Evolutionary conservation across 179 eudicot species (phyloP), one percentile per base, ranked within the genome.

Genomic region (Gypsophila paniculata): DNA sequence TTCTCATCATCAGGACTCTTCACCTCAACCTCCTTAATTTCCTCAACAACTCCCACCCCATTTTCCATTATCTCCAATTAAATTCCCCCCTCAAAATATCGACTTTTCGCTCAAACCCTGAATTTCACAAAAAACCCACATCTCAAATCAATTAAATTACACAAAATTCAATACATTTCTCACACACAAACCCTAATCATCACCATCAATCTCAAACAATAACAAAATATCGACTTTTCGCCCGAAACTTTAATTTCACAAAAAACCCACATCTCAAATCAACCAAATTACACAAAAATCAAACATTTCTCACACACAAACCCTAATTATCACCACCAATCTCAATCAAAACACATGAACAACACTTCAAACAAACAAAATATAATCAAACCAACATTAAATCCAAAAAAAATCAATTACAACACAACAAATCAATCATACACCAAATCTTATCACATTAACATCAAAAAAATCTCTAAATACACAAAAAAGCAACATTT

Each of bases 1-100:
- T 12, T 57, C 69, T 73, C 85, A 53, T 74, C 86, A 44, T 65
- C 69, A 65, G 42, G 53, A 65, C 54, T 48, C 19, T 65, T 42
- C 32, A 65, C 53, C 72, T 74, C 84, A 44, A 60, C 86, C 65
- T 69, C 71, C 68, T 52, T 64, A 78, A 75, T 75, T 69, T 76
- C 81, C 55, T 72, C 85, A 62, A 72, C 82, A 73, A 66, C 78
- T 68, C 78, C 85, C 65, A 68, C 75, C 73, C 85, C 88, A 81
- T 84, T 89, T 65, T 91, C 92, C 97, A 91, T 91, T 2, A 42
- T 9, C 46, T 82, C 80, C 75, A 79, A 82, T 53, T 2, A n/a
- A 51, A 42, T 42, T 42, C 18, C 39, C 55, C 21, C 55, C 65
- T 34, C 60, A 26, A 51, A 23, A 57, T 55, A 44, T 52, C 75